A percentile compares a stretch with the other conserved stretches of the same genome.
Conservation (phyloP, 495 filamentous ascomycete species). For the Annulohypoxylon moriforme region DNA sequence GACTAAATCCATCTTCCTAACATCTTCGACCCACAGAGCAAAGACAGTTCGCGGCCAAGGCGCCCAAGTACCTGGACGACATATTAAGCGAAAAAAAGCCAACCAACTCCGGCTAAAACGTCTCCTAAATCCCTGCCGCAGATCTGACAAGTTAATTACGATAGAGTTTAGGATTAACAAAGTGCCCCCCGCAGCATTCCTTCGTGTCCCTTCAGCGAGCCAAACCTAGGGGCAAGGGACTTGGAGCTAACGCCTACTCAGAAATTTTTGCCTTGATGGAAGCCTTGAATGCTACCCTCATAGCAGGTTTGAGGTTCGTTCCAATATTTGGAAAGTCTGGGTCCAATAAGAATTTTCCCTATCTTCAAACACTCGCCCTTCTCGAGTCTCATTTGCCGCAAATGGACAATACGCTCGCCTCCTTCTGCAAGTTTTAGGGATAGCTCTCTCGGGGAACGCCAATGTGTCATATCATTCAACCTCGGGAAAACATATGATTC, state of each 20-base stretch:
- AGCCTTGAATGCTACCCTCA: slow-evolving; percentile 36
- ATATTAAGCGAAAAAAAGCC: slow-evolving; percentile 40
- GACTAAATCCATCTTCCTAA: slow-evolving; percentile 9
- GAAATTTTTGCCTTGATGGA: slow-evolving; percentile 28
- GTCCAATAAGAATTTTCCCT: slow-evolving; percentile 36
- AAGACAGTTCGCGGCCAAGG: slow-evolving; percentile 27
- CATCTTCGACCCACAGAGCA: slow-evolving; percentile 35
- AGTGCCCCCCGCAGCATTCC: slow-evolving; percentile 35
- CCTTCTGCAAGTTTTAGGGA: slow-evolving; percentile 27
- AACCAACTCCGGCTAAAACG: slow-evolving; percentile 43
- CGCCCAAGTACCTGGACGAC: slow-evolving; percentile 46
- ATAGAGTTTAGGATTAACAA: slow-evolving; percentile 46
- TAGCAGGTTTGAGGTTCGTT: slow-evolving; percentile 35
- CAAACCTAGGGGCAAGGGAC: slow-evolving; percentile 5
- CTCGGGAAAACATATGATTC: slow-evolving; percentile 5
- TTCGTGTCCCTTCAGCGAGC: slow-evolving; percentile 27
- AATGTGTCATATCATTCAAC: slow-evolving; percentile 26
- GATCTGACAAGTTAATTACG: slow-evolving; percentile 45
- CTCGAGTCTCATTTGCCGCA: slow-evolving; percentile 38
- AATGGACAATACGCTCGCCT: slow-evolving; percentile 28
- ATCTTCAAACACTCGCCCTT: slow-evolving; percentile 19
- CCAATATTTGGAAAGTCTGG: slow-evolving; percentile 35
- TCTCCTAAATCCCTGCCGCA: slow-evolving; percentile 39
- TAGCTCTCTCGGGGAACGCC: slow-evolving; percentile 12
- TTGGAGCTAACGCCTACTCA: neutral